Percentiles rank a stretch among this genome's conserved stretches.
Evolutionary conservation across 148 eudicot genomes (phyloP).

Genomic region (Nepenthes mirabilis): DNA sequence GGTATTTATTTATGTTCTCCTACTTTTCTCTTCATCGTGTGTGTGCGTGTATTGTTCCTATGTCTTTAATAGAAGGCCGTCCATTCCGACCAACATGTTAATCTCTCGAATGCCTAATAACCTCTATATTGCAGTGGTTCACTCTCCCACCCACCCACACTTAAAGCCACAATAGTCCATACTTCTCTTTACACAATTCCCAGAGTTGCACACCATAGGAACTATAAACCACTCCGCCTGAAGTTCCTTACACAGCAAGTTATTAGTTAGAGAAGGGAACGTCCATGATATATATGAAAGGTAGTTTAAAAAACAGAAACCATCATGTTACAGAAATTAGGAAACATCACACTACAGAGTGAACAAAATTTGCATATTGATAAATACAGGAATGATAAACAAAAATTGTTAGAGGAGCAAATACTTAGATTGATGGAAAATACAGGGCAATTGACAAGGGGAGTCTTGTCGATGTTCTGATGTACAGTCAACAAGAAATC

Average conservation of each 20-base stretch:
- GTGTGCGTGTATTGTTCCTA: too few relatives aligned
- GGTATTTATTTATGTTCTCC: too few relatives aligned
- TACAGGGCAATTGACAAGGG: conserved; percentile 40
- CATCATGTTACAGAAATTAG: neutral
- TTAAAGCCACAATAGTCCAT: conserved; percentile 51
- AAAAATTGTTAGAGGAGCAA: too few relatives aligned
- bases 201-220: conserved; percentile 59
- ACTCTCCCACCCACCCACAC: conserved; percentile 17
- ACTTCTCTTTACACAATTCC: conserved; percentile 59
- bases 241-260: conserved; percentile 31
- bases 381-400: too few relatives aligned
- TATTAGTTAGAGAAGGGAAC: neutral
- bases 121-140: conserved; percentile 38
- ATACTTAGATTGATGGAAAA: conserved; percentile 56
- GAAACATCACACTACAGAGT: neutral
- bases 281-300: neutral
- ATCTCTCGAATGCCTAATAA: too few relatives aligned
- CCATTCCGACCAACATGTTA: too few relatives aligned
- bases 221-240: conserved; percentile 55
- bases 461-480: conserved; percentile 20
- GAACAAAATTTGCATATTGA: too few relatives aligned
- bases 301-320: neutral
- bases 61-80: too few relatives aligned
- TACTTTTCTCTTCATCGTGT: too few relatives aligned
- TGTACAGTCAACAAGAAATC: neutral